These are phyloP conservation scores for Myxozyma kluyveri DNA, from an alignment of 805 yeast genomes.

Conservation along the genomic window DNA sequence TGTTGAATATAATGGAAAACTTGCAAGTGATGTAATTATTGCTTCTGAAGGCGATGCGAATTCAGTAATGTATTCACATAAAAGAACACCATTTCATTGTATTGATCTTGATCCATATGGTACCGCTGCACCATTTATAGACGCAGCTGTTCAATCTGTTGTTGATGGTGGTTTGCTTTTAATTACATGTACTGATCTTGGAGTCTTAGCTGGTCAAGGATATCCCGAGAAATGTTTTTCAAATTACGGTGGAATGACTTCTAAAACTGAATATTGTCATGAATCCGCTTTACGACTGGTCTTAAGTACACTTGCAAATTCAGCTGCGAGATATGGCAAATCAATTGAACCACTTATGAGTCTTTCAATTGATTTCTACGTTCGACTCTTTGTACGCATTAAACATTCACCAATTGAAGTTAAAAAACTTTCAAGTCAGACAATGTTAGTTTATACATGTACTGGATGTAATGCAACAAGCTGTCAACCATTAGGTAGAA, in stretches of 20 bases:
- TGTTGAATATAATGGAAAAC: slow-evolving; percentile 66
- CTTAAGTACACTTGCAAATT: slow-evolving; percentile 65
- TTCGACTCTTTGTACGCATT: slow-evolving; percentile 78
- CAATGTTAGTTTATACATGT: slow-evolving; percentile 63
- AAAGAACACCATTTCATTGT: slow-evolving; percentile 58
- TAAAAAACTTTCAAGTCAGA: slow-evolving; percentile 57
- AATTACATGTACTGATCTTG: slow-evolving; percentile 94
- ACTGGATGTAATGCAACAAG: slow-evolving; percentile 77
- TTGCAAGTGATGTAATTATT: slow-evolving; percentile 53
- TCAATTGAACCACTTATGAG: slow-evolving; percentile 82
- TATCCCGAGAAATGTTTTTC: slow-evolving; percentile 97
- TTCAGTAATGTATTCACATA: slow-evolving; percentile 58
- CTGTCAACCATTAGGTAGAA: slow-evolving; percentile 73
- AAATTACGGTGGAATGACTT: slow-evolving; percentile 86
- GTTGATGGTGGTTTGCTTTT: slow-evolving; percentile 79
- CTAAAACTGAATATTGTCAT: slow-evolving; percentile 79
- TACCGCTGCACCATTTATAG: slow-evolving; percentile 92
- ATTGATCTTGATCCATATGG: slow-evolving; percentile 98
- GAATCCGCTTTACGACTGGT: slow-evolving; percentile 90
- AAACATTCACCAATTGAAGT: slow-evolving; percentile 76
- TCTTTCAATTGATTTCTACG: slow-evolving; percentile 88
- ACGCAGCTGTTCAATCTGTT: slow-evolving; percentile 82
- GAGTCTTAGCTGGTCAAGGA: slow-evolving; percentile 91
- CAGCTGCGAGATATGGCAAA: slow-evolving; percentile 88
- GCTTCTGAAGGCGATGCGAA: slow-evolving; percentile 91